A percentile compares a stretch with the other conserved stretches of the same genome.
phyloP scores from a whole-genome alignment of 2,329 filamentous ascomycete genomes.

The Colletotrichum costaricense region DNA sequence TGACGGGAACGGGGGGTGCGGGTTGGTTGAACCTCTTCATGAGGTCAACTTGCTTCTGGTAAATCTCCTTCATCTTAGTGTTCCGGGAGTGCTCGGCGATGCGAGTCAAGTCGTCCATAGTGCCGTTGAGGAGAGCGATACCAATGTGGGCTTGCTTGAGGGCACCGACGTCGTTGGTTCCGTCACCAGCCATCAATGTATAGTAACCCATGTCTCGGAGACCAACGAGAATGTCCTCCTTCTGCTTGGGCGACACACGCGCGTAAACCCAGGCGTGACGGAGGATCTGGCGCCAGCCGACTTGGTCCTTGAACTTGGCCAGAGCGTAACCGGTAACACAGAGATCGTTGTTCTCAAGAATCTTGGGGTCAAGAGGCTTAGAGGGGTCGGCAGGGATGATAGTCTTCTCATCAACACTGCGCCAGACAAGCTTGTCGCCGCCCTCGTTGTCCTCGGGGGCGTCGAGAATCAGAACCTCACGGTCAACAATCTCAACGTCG shows the following conservation, averaged over 20 bases:
- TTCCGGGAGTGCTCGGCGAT: constrained; percentile 95
- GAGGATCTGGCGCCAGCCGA: constrained; percentile 80
- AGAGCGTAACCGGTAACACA: constrained; percentile 97
- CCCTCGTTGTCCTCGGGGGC: constrained; percentile 90
- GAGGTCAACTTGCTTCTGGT: constrained; percentile 92
- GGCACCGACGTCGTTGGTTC: constrained; percentile 97
- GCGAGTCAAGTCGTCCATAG: constrained; percentile 87
- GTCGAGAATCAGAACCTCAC: constrained; percentile 93
- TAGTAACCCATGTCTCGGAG: constrained; percentile 98
- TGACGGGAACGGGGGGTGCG: constrained; percentile 86
- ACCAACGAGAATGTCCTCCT: constrained; percentile 97
- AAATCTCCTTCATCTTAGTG: constrained; percentile 98
- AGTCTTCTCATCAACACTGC: constrained; percentile 90
- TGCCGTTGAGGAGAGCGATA: constrained; percentile 94
- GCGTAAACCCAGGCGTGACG: constrained; percentile 98
- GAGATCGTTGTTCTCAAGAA: constrained; percentile 87
- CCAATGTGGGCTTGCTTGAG: constrained; percentile 98
- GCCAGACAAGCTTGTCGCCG: constrained; percentile 89
- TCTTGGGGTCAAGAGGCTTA: constrained; percentile 82
- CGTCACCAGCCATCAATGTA: constrained; percentile 98
- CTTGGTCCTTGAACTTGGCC: constrained; percentile 85
- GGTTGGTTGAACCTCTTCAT: constrained; percentile 98
- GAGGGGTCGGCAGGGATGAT: constrained; percentile 88
- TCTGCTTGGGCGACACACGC: constrained; percentile 97
- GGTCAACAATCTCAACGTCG: constrained; percentile 97